Percentiles rank a stretch among this genome's conserved stretches.
Conservation (phyloP, 441 rosid genomes). For the Adansonia grandidieri region DNA sequence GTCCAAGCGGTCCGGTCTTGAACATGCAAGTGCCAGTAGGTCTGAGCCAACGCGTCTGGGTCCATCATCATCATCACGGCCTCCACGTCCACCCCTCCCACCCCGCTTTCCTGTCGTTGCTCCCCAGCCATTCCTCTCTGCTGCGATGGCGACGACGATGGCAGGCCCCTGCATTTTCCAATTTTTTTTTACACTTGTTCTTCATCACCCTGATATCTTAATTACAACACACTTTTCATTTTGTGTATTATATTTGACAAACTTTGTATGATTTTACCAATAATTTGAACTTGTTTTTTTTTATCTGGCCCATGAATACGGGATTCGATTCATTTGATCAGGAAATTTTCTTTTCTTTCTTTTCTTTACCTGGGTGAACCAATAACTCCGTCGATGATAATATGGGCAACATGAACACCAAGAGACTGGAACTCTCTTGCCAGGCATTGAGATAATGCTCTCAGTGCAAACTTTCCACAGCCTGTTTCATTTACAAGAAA, state of each 20-base stretch:
- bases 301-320: neutral
- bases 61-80: conserved; percentile 51
- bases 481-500: conserved; percentile 43
- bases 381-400: conserved; percentile 77
- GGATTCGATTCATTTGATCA: neutral
- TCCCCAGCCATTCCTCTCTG: conserved; percentile 50
- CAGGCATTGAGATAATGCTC: conserved; percentile 83
- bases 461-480: conserved; percentile 89
- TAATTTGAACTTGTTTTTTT: neutral
- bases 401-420: conserved; percentile 90
- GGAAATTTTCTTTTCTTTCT: neutral
- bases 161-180: conserved; percentile 46
- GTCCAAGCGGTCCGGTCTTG: conserved; percentile 91
- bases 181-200: neutral
- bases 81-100: conserved; percentile 33
- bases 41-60: conserved; percentile 83
- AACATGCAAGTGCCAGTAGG: conserved; percentile 88
- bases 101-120: conserved; percentile 42
- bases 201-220: too few species aligned
- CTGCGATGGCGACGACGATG: conserved; percentile 32
- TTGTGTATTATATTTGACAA: too few species aligned
- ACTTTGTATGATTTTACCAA: neutral
- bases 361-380: conserved; percentile 69
- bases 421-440: conserved; percentile 78
- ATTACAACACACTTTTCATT: too few species aligned